Evolutionary conservation across 352 stramenopile genomes (phyloP).

Genomic region (Phytophthora syringae): DNA sequence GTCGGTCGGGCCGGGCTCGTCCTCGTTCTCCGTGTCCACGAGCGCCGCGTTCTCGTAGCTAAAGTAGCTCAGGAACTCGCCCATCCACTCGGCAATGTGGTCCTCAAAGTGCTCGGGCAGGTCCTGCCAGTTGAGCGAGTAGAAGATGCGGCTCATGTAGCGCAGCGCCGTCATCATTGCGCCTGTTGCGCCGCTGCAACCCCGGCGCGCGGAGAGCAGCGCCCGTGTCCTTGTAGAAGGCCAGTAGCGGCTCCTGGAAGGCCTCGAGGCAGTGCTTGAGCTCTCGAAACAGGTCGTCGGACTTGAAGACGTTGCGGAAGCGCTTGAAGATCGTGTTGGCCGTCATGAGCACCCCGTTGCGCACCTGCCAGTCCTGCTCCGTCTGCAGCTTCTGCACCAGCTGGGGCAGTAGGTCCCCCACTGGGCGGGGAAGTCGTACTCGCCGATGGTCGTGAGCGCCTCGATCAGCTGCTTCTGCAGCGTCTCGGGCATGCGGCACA

Average conservation of each 20-base stretch:
- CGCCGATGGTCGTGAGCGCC: conserved; percentile 96
- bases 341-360: conserved; percentile 97
- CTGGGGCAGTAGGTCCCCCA: conserved; percentile 95
- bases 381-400: conserved; percentile 94
- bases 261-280: conserved; percentile 96
- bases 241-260: conserved; percentile 88
- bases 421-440: conserved; percentile 97
- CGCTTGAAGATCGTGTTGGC: conserved; percentile 99
- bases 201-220: conserved; percentile 51
- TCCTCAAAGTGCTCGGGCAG: conserved; percentile 99
- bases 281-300: conserved; percentile 94
- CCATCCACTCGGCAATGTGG: conserved; percentile 97
- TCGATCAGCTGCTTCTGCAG: conserved; percentile 97
- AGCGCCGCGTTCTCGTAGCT: conserved; percentile 93
- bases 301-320: conserved; percentile 96
- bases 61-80: conserved; percentile 95
- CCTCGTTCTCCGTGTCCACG: conserved; percentile 93
- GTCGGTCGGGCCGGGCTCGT: conserved; percentile 93
- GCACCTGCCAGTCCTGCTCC: conserved; percentile 90
- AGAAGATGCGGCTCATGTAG: conserved; percentile 97
- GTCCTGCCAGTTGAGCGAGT: conserved; percentile 98
- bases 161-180: conserved; percentile 88
- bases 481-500: conserved; percentile 94
- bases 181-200: conserved; percentile 54
- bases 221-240: conserved; percentile 82